These are phyloP conservation scores for Barnettozyma wickerhamii DNA, from an alignment of 805 yeast species.

Conservation along the genomic window DNA sequence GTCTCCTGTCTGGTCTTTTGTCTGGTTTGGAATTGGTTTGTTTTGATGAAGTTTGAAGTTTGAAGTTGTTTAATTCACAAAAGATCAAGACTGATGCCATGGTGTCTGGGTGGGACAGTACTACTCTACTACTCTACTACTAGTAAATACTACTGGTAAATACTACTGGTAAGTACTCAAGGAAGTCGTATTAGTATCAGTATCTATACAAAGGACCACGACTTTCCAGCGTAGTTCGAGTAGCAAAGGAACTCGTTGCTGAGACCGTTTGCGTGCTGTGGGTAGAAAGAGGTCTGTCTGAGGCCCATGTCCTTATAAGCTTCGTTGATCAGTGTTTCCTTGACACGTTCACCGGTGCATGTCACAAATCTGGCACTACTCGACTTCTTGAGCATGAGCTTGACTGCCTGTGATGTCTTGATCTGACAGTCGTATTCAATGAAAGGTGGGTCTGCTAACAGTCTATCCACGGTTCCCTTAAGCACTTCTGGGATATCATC, in stretches of 20 bases:
- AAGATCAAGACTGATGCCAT: too few species aligned
- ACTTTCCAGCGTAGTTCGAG: constrained; percentile 64
- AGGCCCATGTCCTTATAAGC: constrained; percentile 32
- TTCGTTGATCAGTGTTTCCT: constrained; percentile 26
- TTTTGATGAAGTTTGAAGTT: not conserved
- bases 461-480: constrained; percentile 59
- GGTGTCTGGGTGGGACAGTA: constrained; percentile 1
- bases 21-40: too few species aligned
- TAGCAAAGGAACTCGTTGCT: constrained; percentile 88
- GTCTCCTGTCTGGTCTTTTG: not conserved
- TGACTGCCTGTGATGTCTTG: constrained; percentile 60
- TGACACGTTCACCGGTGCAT: constrained; percentile 90
- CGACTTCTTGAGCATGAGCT: constrained; percentile 42
- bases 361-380: constrained; percentile 43
- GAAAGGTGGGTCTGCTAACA: constrained; percentile 86
- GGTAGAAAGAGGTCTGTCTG: constrained; percentile 59
- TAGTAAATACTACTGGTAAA: too few species aligned
- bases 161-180: too few species aligned
- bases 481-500: constrained; percentile 51
- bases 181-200: not conserved
- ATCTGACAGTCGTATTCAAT: constrained; percentile 77
- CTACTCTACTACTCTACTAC: too few species aligned
- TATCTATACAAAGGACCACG: constrained; percentile 49
- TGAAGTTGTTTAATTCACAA: too few species aligned
- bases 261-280: constrained; percentile 80